A percentile compares a stretch with the other conserved stretches of the same genome.
Evolutionary conservation across 129 eudicot species (phyloP).

Genomic region (Lactuca saligna): DNA sequence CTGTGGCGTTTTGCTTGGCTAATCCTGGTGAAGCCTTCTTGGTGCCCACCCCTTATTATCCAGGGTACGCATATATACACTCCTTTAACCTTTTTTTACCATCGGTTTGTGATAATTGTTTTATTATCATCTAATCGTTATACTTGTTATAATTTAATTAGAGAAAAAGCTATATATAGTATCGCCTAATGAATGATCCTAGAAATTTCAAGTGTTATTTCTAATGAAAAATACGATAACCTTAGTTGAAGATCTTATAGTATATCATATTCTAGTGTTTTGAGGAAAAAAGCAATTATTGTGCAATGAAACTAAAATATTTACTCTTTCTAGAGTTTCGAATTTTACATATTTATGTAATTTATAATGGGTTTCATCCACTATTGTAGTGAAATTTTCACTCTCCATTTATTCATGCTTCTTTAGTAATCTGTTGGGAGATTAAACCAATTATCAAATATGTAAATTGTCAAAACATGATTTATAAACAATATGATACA

Average conservation of each 20-base stretch:
- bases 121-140: background rate
- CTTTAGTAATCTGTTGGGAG: no score
- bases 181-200: background rate
- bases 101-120: background rate
- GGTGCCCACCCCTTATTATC: constrained; percentile 85
- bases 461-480: background rate
- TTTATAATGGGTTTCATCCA: no score
- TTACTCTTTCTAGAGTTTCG: no score
- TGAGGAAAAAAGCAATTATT: no score
- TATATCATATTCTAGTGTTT: background rate
- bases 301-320: no score
- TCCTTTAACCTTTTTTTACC: background rate
- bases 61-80: constrained; percentile 47
- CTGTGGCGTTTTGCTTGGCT: constrained; percentile 75
- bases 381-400: background rate
- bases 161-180: background rate
- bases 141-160: background rate
- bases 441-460: background rate
- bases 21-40: constrained; percentile 80
- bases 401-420: no score
- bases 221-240: background rate
- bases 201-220: background rate
- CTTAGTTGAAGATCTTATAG: background rate
- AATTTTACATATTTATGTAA: no score
- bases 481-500: background rate